These are phyloP conservation scores for Globisporangium sylvaticum DNA, from an alignment of 352 stramenopile species.

Conservation along the genomic window DNA sequence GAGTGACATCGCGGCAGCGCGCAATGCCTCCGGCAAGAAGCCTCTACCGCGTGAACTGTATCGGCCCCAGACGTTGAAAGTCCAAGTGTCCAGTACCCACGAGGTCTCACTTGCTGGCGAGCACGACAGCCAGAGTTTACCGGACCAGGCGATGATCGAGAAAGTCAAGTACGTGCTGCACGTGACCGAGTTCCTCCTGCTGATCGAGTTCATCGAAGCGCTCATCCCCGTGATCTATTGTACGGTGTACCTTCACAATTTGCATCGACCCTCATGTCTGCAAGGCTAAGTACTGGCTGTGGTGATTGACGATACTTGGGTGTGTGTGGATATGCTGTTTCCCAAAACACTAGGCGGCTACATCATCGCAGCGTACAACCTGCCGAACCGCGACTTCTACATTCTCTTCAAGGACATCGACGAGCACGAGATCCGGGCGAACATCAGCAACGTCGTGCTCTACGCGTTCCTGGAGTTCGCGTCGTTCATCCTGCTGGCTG, in stretches of 20 bases:
- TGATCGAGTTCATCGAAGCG: constrained; percentile 23
- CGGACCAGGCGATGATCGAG: not conserved
- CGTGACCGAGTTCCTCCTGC: constrained; percentile 22
- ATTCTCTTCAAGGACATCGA: constrained; percentile 12
- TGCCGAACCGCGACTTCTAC: constrained; percentile 25
- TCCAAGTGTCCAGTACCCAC: too few relatives aligned
- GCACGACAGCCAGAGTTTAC: not conserved
- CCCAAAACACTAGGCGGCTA: constrained; percentile 7
- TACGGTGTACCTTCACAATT: too few relatives aligned
- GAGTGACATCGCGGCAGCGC: not conserved
- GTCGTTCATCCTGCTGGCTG: constrained; percentile 27
- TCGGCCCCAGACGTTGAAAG: too few relatives aligned
- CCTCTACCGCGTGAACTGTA: too few relatives aligned
- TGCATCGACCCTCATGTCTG: too few relatives aligned
- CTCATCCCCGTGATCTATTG: constrained; percentile 20
- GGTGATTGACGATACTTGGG: too few relatives aligned
- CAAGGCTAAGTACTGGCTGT: too few relatives aligned
- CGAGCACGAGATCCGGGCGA: constrained; percentile 2
- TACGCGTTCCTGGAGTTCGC: constrained; percentile 30
- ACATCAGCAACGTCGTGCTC: constrained; percentile 18
- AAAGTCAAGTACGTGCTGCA: constrained; percentile 19
- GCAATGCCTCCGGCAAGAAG: too few relatives aligned
- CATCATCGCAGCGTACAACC: constrained; percentile 13
- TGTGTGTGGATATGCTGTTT: too few relatives aligned
- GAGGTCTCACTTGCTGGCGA: not conserved